A percentile compares a stretch with the other conserved stretches of the same genome.
These are phyloP conservation scores for Puccinia coronata DNA, from an alignment of 1,284 basidiomycete species.

Conservation along the genomic window DNA sequence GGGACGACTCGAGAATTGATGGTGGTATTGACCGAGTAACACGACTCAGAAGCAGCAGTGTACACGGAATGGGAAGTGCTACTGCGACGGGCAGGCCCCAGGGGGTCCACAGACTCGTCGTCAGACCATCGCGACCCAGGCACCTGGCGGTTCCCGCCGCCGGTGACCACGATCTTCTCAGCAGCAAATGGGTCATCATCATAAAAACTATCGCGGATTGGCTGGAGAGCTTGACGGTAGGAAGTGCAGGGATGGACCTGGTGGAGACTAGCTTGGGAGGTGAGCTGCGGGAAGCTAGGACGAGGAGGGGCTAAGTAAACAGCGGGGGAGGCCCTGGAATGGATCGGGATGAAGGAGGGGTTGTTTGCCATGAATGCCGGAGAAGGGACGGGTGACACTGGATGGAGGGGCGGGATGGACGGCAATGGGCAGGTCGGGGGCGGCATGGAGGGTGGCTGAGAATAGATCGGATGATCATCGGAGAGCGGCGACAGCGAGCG, in stretches of 20 bases:
- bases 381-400: not conserved
- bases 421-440: slow-evolving; percentile 28
- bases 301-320: not conserved
- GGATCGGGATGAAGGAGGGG: no score
- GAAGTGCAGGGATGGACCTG: slow-evolving; percentile 25
- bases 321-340: not conserved
- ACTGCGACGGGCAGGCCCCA: not conserved
- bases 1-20: not conserved
- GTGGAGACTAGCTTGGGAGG: slow-evolving; percentile 3
- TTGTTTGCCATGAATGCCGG: not conserved
- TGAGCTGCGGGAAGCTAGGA: not conserved
- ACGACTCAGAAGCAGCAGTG: slow-evolving; percentile 24
- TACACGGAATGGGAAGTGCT: slow-evolving; percentile 20
- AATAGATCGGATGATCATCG: not conserved
- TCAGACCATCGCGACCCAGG: not conserved
- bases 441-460: slow-evolving; percentile 22
- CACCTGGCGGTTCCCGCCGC: not conserved
- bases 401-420: not conserved
- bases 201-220: not conserved
- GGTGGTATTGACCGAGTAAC: slow-evolving; percentile 36
- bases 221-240: slow-evolving; percentile 4
- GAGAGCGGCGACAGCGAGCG: not conserved
- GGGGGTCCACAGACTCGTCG: slow-evolving; percentile 25
- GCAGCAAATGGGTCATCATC: slow-evolving; percentile 39
- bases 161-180: slow-evolving; percentile 22